These are phyloP conservation scores for Penicillium dipodomyicola DNA, from an alignment of 495 filamentous ascomycete species.

Conservation along the genomic window DNA sequence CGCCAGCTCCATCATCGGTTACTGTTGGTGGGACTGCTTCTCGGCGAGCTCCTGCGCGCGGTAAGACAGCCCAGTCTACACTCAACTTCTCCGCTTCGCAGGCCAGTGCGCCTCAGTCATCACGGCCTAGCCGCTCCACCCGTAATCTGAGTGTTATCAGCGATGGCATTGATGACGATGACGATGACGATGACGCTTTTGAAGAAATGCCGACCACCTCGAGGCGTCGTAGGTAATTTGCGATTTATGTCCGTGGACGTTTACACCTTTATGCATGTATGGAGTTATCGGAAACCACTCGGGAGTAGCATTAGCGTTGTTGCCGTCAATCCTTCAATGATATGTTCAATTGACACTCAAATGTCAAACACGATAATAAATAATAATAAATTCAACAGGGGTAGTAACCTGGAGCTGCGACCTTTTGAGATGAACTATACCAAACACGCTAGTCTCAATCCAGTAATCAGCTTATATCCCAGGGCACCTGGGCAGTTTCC, in stretches of 20 bases:
- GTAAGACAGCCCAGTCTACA: conserved; percentile 59
- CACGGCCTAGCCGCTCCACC: conserved; percentile 43
- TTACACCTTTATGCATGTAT: conserved; percentile 2
- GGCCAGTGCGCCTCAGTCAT: conserved; percentile 40
- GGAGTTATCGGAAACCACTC: neutral
- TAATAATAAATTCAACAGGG: neutral
- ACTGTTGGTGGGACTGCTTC: conserved; percentile 41
- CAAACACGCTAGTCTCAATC: neutral
- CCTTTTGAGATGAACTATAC: neutral
- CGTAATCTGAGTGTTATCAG: conserved; percentile 40
- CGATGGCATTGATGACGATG: conserved; percentile 68
- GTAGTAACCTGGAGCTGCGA: neutral
- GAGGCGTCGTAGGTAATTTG: conserved; percentile 17
- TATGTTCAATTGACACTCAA: neutral
- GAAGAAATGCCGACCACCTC: conserved; percentile 50
- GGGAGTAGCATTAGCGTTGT: conserved; percentile 2
- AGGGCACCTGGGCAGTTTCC: neutral
- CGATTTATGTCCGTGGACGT: neutral
- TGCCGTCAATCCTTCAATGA: neutral
- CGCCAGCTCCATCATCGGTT: conserved; percentile 46
- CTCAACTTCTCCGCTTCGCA: conserved; percentile 67
- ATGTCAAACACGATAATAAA: neutral
- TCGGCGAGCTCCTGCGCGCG: conserved; percentile 27
- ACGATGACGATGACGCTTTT: conserved; percentile 82
- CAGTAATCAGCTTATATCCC: conserved; percentile 1